A percentile compares a stretch with the other conserved stretches of the same genome.
These are phyloP conservation scores for Whalleya microplaca DNA, from an alignment of 2,329 filamentous ascomycete genomes.

Conservation along the genomic window DNA sequence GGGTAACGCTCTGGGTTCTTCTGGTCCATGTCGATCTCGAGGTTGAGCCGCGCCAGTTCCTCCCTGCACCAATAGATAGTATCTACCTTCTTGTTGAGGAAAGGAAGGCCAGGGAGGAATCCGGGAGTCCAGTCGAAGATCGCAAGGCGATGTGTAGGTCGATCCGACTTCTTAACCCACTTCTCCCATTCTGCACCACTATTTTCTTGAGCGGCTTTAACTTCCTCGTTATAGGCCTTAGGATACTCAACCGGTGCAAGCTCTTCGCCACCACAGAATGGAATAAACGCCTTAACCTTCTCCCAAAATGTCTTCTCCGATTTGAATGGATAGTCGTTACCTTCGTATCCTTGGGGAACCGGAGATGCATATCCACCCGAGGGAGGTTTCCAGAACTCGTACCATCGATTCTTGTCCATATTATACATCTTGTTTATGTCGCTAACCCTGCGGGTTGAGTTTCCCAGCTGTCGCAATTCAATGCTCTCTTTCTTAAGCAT, in stretches of 20 bases:
- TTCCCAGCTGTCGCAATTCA: slow-evolving; percentile 43
- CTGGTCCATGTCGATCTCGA: slow-evolving; percentile 92
- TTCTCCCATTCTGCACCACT: slow-evolving; percentile 76
- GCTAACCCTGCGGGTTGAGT: slow-evolving; percentile 56
- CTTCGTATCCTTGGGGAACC: slow-evolving; percentile 59
- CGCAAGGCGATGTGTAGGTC: slow-evolving; percentile 81
- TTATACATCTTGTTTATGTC: slow-evolving; percentile 55
- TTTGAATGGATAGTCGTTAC: slow-evolving; percentile 48
- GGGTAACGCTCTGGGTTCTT: slow-evolving; percentile 83
- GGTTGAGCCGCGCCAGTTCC: slow-evolving; percentile 83
- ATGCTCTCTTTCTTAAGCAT: slow-evolving; percentile 40
- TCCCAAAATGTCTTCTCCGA: slow-evolving; percentile 55
- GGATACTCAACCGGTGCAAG: slow-evolving; percentile 60
- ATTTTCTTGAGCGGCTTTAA: slow-evolving; percentile 60
- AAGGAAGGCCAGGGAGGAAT: slow-evolving; percentile 79
- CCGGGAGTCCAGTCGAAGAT: slow-evolving; percentile 54
- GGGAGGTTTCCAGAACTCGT: slow-evolving; percentile 68
- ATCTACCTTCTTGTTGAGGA: slow-evolving; percentile 88
- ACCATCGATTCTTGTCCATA: slow-evolving; percentile 55
- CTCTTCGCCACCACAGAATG: slow-evolving; percentile 51
- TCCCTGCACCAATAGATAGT: slow-evolving; percentile 90
- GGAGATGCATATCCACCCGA: slow-evolving; percentile 64
- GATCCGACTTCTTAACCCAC: slow-evolving; percentile 79
- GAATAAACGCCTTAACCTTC: slow-evolving; percentile 52
- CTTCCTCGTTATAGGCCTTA: slow-evolving; percentile 63